phyloP scores from a whole-genome alignment of 2,329 filamentous ascomycete genomes.

The Ustulina deusta region DNA sequence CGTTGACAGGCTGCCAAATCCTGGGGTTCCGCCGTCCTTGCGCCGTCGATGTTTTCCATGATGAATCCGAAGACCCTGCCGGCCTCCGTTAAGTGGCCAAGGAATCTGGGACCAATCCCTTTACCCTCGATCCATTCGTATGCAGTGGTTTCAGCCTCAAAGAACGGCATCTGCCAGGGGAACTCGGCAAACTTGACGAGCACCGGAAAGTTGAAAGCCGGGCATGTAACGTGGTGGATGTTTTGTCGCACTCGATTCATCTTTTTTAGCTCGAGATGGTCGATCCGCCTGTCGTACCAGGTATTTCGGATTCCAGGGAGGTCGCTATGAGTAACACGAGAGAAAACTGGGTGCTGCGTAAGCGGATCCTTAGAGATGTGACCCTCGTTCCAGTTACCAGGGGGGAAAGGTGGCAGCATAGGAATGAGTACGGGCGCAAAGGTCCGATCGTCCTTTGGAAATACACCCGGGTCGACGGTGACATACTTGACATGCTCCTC shows the following conservation, averaged over 20 bases:
- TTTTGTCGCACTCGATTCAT: constrained; percentile 14
- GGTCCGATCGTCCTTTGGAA: constrained; percentile 15
- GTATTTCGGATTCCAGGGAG: constrained; percentile 28
- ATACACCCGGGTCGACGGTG: constrained; percentile 31
- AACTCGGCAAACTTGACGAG: constrained; percentile 45
- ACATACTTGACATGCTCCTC: constrained; percentile 35
- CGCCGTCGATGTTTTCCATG: constrained; percentile 48
- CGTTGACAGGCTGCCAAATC: constrained; percentile 49
- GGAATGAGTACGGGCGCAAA: constrained; percentile 32
- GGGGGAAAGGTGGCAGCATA: constrained; percentile 31
- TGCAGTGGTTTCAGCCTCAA: constrained; percentile 43
- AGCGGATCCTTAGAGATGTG: constrained; percentile 29
- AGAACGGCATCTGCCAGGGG: constrained; percentile 40
- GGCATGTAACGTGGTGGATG: constrained; percentile 32
- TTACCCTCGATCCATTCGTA: constrained; percentile 46
- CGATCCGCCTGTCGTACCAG: constrained; percentile 35
- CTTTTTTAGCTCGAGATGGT: constrained; percentile 32
- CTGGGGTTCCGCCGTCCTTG: constrained; percentile 44
- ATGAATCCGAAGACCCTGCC: constrained; percentile 51
- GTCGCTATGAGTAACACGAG: background rate
- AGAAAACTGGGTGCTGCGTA: constrained; percentile 26
- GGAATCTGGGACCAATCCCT: constrained; percentile 42
- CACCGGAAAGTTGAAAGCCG: constrained; percentile 32
- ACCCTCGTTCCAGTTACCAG: constrained; percentile 38
- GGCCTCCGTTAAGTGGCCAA: constrained; percentile 50